Percentiles rank a stretch among this genome's conserved stretches.
Conservation (phyloP, 2,329 filamentous ascomycete genomes). For the Geoglossum cookeanum region DNA sequence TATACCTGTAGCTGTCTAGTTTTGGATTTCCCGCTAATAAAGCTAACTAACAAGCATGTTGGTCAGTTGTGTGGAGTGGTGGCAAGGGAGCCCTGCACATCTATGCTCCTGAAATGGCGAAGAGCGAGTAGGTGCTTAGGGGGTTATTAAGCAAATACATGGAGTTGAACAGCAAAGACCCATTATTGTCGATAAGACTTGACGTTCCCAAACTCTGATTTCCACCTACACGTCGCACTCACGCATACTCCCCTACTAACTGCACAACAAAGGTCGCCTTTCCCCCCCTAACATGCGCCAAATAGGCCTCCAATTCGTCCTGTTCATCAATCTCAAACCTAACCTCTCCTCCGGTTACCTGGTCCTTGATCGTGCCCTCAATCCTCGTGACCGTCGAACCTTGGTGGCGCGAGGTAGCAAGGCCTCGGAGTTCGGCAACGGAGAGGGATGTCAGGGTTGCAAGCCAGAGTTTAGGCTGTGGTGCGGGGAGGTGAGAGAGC, state of each 20-base stretch:
- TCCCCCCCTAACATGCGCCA: constrained; percentile 40
- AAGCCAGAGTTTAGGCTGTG: constrained; percentile 40
- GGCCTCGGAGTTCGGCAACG: constrained; percentile 41
- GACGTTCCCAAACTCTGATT: no score
- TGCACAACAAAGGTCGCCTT: constrained; percentile 34
- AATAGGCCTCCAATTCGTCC: constrained; percentile 51
- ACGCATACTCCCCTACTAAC: constrained; percentile 10
- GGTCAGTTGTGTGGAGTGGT: no score
- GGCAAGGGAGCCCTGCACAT: no score
- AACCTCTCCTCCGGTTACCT: constrained; percentile 36
- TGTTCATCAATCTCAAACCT: constrained; percentile 48
- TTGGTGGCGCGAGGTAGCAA: constrained; percentile 41
- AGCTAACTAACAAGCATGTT: no score
- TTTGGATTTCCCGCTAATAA: no score
- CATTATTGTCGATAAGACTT: no score
- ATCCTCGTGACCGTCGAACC: constrained; percentile 39
- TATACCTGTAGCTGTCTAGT: no score
- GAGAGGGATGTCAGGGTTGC: constrained; percentile 39
- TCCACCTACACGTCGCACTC: not conserved
- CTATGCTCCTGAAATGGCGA: no score
- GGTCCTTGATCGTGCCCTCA: constrained; percentile 45
- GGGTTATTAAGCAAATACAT: no score
- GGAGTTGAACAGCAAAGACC: no score
- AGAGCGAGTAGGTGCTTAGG: no score
- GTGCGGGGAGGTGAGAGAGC: constrained; percentile 34